Base-by-base conservation (phyloP, 192 early-diverging fungal species). In the Gonapodya prolifera region DNA sequence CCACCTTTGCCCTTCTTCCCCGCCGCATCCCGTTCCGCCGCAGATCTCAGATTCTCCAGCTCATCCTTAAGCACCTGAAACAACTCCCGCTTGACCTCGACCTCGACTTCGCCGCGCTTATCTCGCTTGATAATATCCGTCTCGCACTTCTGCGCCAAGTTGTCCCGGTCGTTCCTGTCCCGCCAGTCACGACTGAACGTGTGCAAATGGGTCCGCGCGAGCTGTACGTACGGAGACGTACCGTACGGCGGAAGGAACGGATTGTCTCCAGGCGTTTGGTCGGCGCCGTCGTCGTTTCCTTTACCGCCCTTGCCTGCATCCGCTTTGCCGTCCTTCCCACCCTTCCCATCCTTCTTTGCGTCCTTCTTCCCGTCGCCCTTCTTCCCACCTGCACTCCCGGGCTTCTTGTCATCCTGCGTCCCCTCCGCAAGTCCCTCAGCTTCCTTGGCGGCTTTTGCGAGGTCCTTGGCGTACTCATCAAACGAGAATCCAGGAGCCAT, bases 111-210 rank as follows among this genome's bases (percentile, higher is more conserved):
- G 61, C 80, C 77, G 32, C 89, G 79, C 61, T 90, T 90, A 29
- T 85, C 84, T 33, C 70, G 80, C 76, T 90, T 90, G 69, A 90
- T 86, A 73, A 90, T 90, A 69, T 90, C 89, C 75, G 84, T 85
- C 75, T 90, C 89, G 79, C 89, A 87, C 79, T 84, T 88, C 78
- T 90, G 89, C 8, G 85, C 85, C 77, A 90, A 89, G 77, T 90
- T 90, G 17, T 89, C 85, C 1, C 79, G 34, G 70, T 90, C 89
- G 75, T 90, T 87, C 76, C 89, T 90, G 31, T 76, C 75, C 28
- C 71, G 77, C 89, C 89, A 90, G n/a, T 87, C 80, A 2, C 75
- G 61, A 13, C 18, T 76, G 70, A 83, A 90, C 29, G 69, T 80
- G 13, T 75, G 34, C 28, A 79, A 78, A 33, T 84, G 83, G 30